phyloP scores from a whole-genome alignment of 2,329 filamentous ascomycete species.

The Fusarium nisikadoi region DNA sequence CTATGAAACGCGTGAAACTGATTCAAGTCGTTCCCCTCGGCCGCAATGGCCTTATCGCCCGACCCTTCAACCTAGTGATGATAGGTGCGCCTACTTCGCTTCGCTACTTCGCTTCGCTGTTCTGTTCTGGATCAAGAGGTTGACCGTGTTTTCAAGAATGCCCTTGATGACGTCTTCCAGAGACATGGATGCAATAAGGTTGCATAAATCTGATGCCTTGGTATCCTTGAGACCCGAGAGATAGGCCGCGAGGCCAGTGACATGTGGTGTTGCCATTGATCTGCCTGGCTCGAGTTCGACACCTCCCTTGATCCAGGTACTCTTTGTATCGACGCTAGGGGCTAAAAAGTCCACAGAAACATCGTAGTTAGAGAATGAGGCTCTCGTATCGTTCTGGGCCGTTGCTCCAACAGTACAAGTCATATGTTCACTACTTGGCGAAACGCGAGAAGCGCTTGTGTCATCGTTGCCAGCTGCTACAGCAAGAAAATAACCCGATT shows the following conservation, averaged over 20 bases:
- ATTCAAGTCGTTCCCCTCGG: neutral
- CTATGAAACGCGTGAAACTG: constrained; percentile 19
- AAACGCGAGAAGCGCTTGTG: neutral
- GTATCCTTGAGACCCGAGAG: neutral
- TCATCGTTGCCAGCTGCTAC: neutral
- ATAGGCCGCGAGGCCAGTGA: neutral
- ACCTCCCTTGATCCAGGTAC: neutral
- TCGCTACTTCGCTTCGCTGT: neutral
- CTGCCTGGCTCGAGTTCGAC: neutral
- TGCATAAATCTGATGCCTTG: neutral
- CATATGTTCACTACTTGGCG: constrained; percentile 1
- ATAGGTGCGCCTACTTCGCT: constrained; percentile 9
- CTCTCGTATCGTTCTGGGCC: neutral
- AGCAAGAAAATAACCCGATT: neutral
- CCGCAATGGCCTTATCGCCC: neutral
- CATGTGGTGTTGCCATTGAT: neutral
- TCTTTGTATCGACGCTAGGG: neutral
- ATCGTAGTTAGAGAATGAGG: neutral
- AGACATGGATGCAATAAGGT: neutral
- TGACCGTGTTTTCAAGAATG: neutral
- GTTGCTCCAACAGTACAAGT: neutral
- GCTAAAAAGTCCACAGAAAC: neutral
- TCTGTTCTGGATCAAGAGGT: neutral
- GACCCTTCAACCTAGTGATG: neutral
- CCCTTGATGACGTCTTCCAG: neutral